Percentiles rank a stretch among this genome's conserved stretches.
phyloP scores from a whole-genome alignment of 495 filamentous ascomycete genomes.

The Daldinia caldariorum region DNA sequence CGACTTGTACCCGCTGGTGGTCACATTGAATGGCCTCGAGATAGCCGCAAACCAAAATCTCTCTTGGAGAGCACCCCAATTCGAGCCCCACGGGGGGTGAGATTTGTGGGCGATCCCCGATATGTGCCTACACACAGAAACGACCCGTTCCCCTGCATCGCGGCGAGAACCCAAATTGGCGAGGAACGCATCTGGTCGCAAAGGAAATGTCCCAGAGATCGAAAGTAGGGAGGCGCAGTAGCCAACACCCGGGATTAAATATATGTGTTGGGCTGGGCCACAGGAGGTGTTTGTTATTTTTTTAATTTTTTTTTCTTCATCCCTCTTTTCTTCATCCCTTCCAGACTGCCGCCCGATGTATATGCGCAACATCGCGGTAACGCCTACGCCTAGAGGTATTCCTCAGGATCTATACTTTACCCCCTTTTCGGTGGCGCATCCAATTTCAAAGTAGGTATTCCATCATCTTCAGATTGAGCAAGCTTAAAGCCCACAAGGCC shows the following conservation, averaged over 20 bases:
- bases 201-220: neutral
- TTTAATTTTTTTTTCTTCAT: too few species aligned
- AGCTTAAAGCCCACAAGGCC: slow-evolving; percentile 26
- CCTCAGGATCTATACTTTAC: neutral
- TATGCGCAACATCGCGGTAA: neutral
- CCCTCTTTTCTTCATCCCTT: neutral
- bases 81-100: slow-evolving; percentile 2
- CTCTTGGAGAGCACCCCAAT: neutral
- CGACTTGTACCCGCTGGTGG: neutral
- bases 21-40: slow-evolving; percentile 4
- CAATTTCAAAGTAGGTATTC: slow-evolving; percentile 29
- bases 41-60: neutral
- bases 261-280: neutral
- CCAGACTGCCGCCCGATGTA: neutral
- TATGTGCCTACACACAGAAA: neutral
- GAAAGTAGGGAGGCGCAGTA: slow-evolving; percentile 8
- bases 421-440: slow-evolving; percentile 19
- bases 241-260: neutral
- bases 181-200: neutral
- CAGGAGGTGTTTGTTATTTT: neutral
- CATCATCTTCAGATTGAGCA: slow-evolving; percentile 5
- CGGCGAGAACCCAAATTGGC: slow-evolving; percentile 1
- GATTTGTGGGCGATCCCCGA: neutral
- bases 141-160: slow-evolving; percentile 4
- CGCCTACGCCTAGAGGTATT: neutral